Evolutionary conservation across 805 yeast genomes (phyloP), one percentile per base, ranked within the genome.

Genomic region (Schwanniomyces pseudopolymorphus): DNA sequence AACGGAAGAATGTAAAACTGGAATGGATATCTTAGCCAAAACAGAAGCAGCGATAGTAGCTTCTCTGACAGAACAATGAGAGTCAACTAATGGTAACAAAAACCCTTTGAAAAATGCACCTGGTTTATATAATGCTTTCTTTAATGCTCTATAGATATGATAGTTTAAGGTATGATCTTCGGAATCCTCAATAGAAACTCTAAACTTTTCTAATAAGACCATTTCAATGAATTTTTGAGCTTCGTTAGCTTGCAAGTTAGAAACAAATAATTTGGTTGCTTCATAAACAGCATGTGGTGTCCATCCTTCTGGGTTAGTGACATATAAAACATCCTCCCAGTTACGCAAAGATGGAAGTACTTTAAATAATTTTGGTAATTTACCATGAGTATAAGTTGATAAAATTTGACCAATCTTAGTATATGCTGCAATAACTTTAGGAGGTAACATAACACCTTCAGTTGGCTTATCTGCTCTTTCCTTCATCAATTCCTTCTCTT

Each of bases 41-140:
- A 94, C 89, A 24, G 97, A 90, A 19, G 96, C 96, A 14, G 92
- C 96, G 64, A 94, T 90, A 50, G 94, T 83, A 4, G 99, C 98
- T 66, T 94, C 99, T 60, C 96, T 81, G 7, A 89, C 84, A 3
- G 96, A 78, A 67, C 98, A 91, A 44, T 87, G 87, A n/a, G 81
- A 78, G 59, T 89, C 95, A 14, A 90, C 87, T 48, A 94, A 74
- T 20, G 97, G 98, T 63, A 94, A 88, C 49, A 94, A 72, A 60
- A 94, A 90, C 1, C 99, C 99, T 67, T 90, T 92, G 79, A 92
- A 94, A 61, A 92, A 94, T 9, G 99, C 99, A 45, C 94, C 90
- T 25, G 99, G 99, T 66, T 94, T 94, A 75, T 94, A 94, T 45
- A 95, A 77, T 0, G 97, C 81, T 70, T 94, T 94, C 67, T 91